Evolutionary conservation across 2,329 filamentous ascomycete genomes (phyloP).

Genomic region (Graphilbum sp.): DNA sequence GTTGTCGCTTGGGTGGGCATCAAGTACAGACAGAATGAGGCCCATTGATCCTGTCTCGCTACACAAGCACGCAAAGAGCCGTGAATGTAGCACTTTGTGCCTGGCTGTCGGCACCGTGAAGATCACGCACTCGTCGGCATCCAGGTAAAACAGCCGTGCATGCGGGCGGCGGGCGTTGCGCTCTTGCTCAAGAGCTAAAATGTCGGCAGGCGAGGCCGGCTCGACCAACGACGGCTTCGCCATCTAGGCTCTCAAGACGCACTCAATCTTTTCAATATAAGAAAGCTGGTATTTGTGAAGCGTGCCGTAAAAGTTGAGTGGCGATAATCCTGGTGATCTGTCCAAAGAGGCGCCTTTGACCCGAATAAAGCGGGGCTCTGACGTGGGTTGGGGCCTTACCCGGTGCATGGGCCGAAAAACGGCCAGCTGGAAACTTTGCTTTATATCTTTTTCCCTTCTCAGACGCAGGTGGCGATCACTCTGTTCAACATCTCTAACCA

Average conservation of each 20-base stretch:
- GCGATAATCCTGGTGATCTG: neutral
- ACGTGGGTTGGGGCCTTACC: neutral
- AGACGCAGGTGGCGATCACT: neutral
- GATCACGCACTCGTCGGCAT: neutral
- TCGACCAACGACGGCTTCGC: neutral
- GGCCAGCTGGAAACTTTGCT: too few relatives aligned
- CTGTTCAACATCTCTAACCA: neutral
- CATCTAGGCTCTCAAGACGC: neutral
- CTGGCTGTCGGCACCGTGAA: neutral
- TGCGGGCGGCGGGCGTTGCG: neutral
- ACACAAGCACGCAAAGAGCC: neutral
- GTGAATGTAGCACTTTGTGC: neutral
- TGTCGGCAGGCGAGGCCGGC: neutral
- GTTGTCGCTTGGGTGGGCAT: neutral
- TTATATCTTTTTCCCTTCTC: too few relatives aligned
- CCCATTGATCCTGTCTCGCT: neutral
- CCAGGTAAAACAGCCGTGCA: neutral
- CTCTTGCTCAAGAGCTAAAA: neutral
- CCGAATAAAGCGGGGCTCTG: neutral
- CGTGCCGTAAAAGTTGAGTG: too few relatives aligned
- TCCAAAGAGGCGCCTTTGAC: neutral
- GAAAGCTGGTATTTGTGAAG: too few relatives aligned
- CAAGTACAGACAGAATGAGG: neutral
- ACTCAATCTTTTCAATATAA: too few relatives aligned
- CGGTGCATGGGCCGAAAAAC: neutral